Base-by-base conservation (phyloP, 2,329 filamentous ascomycete species). In the Periconia sp. region DNA sequence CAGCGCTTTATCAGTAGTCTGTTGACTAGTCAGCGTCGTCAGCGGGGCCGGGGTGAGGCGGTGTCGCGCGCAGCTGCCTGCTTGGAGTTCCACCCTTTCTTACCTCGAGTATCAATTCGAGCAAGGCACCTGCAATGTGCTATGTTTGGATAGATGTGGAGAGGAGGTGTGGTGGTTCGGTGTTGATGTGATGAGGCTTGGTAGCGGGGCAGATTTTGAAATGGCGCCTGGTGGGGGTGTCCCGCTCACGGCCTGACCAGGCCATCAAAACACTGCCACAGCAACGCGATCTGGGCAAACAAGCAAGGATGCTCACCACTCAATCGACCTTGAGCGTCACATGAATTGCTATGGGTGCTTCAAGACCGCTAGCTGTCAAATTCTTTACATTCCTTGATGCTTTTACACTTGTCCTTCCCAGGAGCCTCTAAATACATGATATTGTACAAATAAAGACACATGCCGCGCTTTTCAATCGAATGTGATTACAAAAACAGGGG, bases 1-100 rank as follows among this genome's bases (percentile, higher is more conserved):
- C 46, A 56, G 50, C 50, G 59, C 61, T 66, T 66, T 68, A 63
- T 66, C 56, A 58, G 54, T 61, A 46, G 48, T 58, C 51, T 58
- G 61, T 44, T 60, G 61, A 61, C 63, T 63, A 19, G 60, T 68
- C 56, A 69, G 68, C 63, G 59, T 63, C 66, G 63, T 69, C 61
- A 68, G 60, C 59, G 50, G 37, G 46, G 36, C 32, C 33, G 38
- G 38, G 52, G 45, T 25, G 33, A 30, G 17, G 29, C 40, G 43
- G 43, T 28, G 37, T 36, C 23, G 40, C 25, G 19, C 26, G 43
- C 38, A 35, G 56, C 31, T 53, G 63, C 52, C 56, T 60, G 43
- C 29, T 33, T 38, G 43, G 28, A 22, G 19, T 29, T 28, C 30
- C 35, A 35, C 40, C 30, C 45, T 30, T 31, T 51, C 63, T 64